Evolutionary conservation across 2,329 filamentous ascomycete genomes (phyloP).

Genomic region (Ophiostoma montium): DNA sequence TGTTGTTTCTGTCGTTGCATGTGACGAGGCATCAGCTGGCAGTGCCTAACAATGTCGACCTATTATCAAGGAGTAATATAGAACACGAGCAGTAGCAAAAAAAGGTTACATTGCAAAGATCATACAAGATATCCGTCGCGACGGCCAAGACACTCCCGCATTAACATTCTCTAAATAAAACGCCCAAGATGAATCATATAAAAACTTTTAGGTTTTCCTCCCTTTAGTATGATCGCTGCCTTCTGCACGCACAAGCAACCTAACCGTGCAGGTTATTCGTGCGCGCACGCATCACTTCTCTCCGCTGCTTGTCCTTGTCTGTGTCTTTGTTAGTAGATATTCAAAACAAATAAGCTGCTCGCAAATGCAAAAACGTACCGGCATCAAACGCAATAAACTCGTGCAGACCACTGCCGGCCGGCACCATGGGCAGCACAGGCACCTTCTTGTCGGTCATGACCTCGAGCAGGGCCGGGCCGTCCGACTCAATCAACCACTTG

Average conservation of each 20-base stretch:
- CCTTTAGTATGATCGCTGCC: not conserved
- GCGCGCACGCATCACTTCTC: conserved; percentile 7
- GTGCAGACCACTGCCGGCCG: conserved; percentile 70
- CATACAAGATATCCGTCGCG: too few relatives aligned
- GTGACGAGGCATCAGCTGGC: not conserved
- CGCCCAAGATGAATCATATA: not conserved
- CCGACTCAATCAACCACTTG: conserved; percentile 75
- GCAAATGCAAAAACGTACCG: conserved; percentile 33
- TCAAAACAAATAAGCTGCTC: not conserved
- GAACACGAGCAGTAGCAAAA: too few relatives aligned
- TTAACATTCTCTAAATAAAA: not conserved
- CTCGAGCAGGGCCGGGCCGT: conserved; percentile 87
- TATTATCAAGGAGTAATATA: too few relatives aligned
- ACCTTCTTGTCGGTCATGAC: conserved; percentile 85
- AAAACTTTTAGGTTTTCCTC: not conserved
- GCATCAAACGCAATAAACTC: conserved; percentile 86
- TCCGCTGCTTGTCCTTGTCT: conserved; percentile 7
- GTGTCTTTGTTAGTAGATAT: not conserved
- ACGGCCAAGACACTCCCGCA: too few relatives aligned
- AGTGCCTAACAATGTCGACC: too few relatives aligned
- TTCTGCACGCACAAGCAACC: not conserved
- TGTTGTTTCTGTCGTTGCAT: not conserved
- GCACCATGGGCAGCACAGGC: conserved; percentile 96
- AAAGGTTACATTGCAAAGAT: too few relatives aligned
- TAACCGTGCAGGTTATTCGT: conserved; percentile 6